Base-by-base conservation (phyloP, 805 yeast species). In the Metschnikowia reukaufii region DNA sequence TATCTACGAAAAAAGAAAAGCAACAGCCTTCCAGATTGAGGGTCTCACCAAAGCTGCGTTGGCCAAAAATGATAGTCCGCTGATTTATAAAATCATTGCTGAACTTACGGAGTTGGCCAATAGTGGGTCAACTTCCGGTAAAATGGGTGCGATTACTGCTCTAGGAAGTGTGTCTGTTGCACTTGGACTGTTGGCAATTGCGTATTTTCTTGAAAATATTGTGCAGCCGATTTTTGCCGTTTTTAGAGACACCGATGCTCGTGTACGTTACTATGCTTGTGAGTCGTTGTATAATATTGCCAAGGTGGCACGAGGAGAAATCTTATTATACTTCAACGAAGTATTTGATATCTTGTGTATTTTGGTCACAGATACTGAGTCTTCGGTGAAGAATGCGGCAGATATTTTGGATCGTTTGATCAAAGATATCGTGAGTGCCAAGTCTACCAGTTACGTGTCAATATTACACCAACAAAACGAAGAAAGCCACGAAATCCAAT, bases 141-240 rank as follows among this genome's bases (percentile, higher is more conserved):
- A 96, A 57, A 91, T 90, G 73, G 99, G 99, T 15, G 97, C 98
- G 0, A 75, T 92, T 35, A 92, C 96, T 55, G 98, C 98, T 0
- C 71, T 94, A 16, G 99, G 98, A 4, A 96, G 97, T 10, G 94
- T 90, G 4, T 90, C 97, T 0, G 91, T 94, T 46, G 98, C 98
- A 0, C 68, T 94, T 25, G 97, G 98, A 1, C 77, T 78, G 34
- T 81, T 81, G 55, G 92, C 91, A 39, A 88, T 94, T 30, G 94
- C 96, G 0, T 72, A 73, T 47, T 92, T 88, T 59, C 67, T 94
- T 40, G 94, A 88, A 49, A 87, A 83, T 44, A 90, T 94, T 47
- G 81, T 94, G 52, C 94, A 88, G 51, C 97, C 99, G 0, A 96
- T 94, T 12, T 73, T 94, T 57, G 92, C 97, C 0, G 92, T 97